Percentiles rank a stretch among this genome's conserved stretches.
phyloP scores from a whole-genome alignment of 1,284 basidiomycete genomes.

The Tylopilus orsonianus region DNA sequence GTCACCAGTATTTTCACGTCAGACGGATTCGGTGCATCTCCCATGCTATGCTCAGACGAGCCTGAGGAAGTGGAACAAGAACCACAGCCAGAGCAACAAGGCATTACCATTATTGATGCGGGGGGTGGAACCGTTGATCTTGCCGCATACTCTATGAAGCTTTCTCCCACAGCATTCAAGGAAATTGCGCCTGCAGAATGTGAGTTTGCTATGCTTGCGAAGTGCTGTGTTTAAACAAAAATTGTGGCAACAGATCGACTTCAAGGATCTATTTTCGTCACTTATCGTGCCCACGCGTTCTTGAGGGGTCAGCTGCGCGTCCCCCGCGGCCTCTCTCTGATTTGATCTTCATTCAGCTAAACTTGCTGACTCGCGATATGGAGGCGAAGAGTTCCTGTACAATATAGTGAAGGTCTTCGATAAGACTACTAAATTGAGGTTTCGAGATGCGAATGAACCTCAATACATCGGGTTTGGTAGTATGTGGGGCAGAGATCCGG shows the following conservation, averaged over 20 bases:
- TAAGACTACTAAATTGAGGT: conserved; percentile 46
- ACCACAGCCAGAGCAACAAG: conserved; percentile 21
- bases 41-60: conserved; percentile 16
- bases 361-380: conserved; percentile 31
- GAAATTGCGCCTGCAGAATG: conserved; percentile 40
- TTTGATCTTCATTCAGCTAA: conserved; percentile 30
- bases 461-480: conserved; percentile 49
- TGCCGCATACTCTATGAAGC: conserved; percentile 41
- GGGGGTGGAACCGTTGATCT: conserved; percentile 57
- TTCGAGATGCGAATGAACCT: conserved; percentile 39
- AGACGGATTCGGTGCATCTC: conserved; percentile 29
- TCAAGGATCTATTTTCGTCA: conserved; percentile 41
- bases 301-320: conserved; percentile 36
- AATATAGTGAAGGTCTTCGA: conserved; percentile 47
- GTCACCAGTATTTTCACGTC: conserved; percentile 36
- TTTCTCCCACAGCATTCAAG: conserved; percentile 27
- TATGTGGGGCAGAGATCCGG: conserved; percentile 41
- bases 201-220: conserved; percentile 18
- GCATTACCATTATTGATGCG: conserved; percentile 53
- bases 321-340: conserved; percentile 6
- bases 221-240: background rate
- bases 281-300: conserved; percentile 37
- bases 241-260: conserved; percentile 25
- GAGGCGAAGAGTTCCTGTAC: conserved; percentile 33
- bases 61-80: conserved; percentile 8